These are phyloP conservation scores for Pelargonium nanum DNA, from an alignment of 345 rosid species.

Conservation along the genomic window DNA sequence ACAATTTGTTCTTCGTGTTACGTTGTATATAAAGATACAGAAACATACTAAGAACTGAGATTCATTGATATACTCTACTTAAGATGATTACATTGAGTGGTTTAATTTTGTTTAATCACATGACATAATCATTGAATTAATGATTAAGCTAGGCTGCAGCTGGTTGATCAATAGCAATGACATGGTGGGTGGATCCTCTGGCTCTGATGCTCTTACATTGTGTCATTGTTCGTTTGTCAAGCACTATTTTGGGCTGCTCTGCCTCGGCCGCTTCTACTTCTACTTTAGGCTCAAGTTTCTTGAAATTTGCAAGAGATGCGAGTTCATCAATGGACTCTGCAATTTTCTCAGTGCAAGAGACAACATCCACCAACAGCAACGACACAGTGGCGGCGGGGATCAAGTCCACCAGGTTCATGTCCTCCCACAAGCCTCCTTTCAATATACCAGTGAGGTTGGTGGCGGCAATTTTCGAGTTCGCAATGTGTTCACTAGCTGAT, in stretches of 20 bases:
- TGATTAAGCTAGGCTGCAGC: no score
- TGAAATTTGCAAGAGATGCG: slow-evolving; percentile 14
- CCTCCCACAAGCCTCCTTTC: slow-evolving; percentile 11
- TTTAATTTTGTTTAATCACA: no score
- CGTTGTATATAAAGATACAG: no score
- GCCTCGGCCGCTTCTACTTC: not conserved
- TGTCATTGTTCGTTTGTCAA: not conserved
- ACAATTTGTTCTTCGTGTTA: no score
- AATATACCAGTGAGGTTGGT: slow-evolving; percentile 13
- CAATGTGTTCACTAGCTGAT: slow-evolving; percentile 16
- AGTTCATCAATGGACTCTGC: slow-evolving; percentile 22
- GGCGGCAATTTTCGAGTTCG: slow-evolving; percentile 18
- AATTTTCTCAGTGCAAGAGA: slow-evolving; percentile 18
- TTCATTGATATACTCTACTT: no score
- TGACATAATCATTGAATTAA: no score
- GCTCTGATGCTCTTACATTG: not conserved
- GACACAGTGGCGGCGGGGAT: slow-evolving; percentile 16
- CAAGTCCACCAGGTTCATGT: slow-evolving; percentile 14
- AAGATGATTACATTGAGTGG: no score
- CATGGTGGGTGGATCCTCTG: not conserved
- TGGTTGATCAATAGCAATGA: not conserved
- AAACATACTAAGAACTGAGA: no score
- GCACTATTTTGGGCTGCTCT: not conserved
- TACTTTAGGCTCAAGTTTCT: not conserved
- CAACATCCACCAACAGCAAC: slow-evolving; percentile 22